These are phyloP conservation scores for Globisporangium nunn DNA, from an alignment of 352 stramenopile species.

Conservation along the genomic window DNA sequence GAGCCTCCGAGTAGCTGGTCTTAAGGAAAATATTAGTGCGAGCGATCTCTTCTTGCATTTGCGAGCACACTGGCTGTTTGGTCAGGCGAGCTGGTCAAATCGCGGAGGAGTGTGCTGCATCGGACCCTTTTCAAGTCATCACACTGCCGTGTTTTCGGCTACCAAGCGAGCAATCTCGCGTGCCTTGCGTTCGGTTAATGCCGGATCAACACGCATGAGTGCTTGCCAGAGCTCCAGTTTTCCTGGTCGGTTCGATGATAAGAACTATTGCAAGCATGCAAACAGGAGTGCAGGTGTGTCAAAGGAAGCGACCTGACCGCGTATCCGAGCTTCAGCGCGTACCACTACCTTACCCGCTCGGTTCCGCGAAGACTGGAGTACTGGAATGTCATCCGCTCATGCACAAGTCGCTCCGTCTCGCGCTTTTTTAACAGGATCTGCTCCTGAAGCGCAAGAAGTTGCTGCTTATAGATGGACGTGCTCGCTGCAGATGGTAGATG, in stretches of 20 bases:
- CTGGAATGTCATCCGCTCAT: slow-evolving; percentile 45
- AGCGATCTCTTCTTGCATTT: too few relatives aligned
- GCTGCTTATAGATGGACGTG: slow-evolving; percentile 65
- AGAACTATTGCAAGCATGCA: slow-evolving; percentile 24
- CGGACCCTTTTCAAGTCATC: too few relatives aligned
- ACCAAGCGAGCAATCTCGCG: slow-evolving; percentile 32
- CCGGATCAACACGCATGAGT: slow-evolving; percentile 61
- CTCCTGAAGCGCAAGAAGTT: slow-evolving; percentile 46
- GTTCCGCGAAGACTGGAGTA: slow-evolving; percentile 51
- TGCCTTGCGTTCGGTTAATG: slow-evolving; percentile 39
- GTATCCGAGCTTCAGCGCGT: too few relatives aligned
- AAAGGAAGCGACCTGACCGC: not conserved
- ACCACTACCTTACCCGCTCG: slow-evolving; percentile 32
- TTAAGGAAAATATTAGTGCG: too few relatives aligned
- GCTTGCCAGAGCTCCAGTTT: slow-evolving; percentile 60
- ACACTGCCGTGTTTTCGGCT: slow-evolving; percentile 3
- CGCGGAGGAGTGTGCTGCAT: too few relatives aligned
- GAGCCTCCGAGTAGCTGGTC: not conserved
- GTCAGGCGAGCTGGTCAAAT: too few relatives aligned
- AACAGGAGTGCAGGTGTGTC: not conserved
- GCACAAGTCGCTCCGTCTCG: slow-evolving; percentile 55
- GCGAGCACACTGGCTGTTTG: too few relatives aligned
- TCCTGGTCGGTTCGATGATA: slow-evolving; percentile 32
- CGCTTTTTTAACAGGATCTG: slow-evolving; percentile 64
- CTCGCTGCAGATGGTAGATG: slow-evolving; percentile 22